phyloP scores from a whole-genome alignment of 2,329 filamentous ascomycete species.

The Chaetomium olivaceum region DNA sequence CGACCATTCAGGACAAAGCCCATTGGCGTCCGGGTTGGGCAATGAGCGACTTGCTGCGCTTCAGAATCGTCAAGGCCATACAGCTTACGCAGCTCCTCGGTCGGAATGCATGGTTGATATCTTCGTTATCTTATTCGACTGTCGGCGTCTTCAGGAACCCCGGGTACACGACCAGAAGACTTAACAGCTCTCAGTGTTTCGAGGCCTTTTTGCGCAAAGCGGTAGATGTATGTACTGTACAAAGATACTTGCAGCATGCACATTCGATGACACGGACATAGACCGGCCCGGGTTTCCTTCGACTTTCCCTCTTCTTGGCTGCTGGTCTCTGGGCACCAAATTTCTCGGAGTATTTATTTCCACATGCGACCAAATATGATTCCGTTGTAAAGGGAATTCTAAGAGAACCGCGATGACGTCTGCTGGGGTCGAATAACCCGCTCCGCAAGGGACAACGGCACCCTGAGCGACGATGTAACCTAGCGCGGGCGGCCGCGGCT shows the following conservation, averaged over 20 bases:
- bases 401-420: not conserved
- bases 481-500: conserved; percentile 8
- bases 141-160: not conserved
- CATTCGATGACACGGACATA: no score
- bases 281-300: not conserved
- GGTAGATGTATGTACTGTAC: no score
- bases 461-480: conserved; percentile 5
- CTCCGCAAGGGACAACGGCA: not conserved
- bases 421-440: not conserved
- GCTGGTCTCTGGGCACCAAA: not conserved
- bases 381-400: not conserved
- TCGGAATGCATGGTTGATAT: not conserved
- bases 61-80: not conserved
- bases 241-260: no score
- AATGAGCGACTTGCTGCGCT: not conserved
- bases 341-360: not conserved
- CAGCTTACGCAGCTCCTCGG: not conserved
- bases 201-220: not conserved
- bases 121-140: not conserved
- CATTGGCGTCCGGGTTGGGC: not conserved
- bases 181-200: not conserved
- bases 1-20: not conserved
- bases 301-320: not conserved
- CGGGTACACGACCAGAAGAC: not conserved
- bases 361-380: not conserved